Conservation (phyloP, 139 green algal species). For the Chlorella sp. region DNA sequence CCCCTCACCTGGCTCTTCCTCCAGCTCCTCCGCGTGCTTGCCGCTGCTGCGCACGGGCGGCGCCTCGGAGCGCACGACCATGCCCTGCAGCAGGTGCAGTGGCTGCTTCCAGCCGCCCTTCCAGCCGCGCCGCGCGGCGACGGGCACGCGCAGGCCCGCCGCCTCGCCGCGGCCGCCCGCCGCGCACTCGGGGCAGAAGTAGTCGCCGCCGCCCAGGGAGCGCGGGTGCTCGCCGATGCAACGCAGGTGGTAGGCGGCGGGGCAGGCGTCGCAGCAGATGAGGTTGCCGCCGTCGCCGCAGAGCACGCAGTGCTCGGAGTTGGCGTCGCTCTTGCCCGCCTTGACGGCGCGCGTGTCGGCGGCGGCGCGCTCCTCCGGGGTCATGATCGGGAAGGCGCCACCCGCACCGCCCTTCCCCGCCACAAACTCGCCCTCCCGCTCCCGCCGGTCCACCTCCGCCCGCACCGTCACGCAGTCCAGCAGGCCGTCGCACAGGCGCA, state of each 20-base stretch:
- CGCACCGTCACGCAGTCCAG: slow-evolving; percentile 58
- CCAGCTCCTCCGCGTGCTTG: slow-evolving; percentile 31
- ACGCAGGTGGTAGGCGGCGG: slow-evolving; percentile 84
- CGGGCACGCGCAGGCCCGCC: slow-evolving; percentile 51
- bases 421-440: slow-evolving; percentile 51
- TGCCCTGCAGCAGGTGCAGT: slow-evolving; percentile 39
- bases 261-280: slow-evolving; percentile 92
- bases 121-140: slow-evolving; percentile 29
- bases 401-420: slow-evolving; percentile 52
- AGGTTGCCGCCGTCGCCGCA: slow-evolving; percentile 79
- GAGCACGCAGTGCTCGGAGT: slow-evolving; percentile 78
- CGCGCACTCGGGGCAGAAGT: slow-evolving; percentile 73
- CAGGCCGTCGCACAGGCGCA: slow-evolving; percentile 54
- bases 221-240: slow-evolving; percentile 72
- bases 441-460: slow-evolving; percentile 69
- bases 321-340: slow-evolving; percentile 41
- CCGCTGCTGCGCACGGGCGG: slow-evolving; percentile 24
- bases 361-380: slow-evolving; percentile 36
- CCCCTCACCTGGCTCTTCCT: slow-evolving; percentile 10
- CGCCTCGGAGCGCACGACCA: slow-evolving; percentile 17
- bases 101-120: slow-evolving; percentile 36
- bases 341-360: slow-evolving; percentile 8
- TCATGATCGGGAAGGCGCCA: slow-evolving; percentile 57
- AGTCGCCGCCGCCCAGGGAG: slow-evolving; percentile 55
- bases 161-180: slow-evolving; percentile 60